A percentile compares a stretch with the other conserved stretches of the same genome.
These are phyloP conservation scores for Rhynchospora pubera DNA, from an alignment of 176 grass and related monocot species.

Conservation along the genomic window DNA sequence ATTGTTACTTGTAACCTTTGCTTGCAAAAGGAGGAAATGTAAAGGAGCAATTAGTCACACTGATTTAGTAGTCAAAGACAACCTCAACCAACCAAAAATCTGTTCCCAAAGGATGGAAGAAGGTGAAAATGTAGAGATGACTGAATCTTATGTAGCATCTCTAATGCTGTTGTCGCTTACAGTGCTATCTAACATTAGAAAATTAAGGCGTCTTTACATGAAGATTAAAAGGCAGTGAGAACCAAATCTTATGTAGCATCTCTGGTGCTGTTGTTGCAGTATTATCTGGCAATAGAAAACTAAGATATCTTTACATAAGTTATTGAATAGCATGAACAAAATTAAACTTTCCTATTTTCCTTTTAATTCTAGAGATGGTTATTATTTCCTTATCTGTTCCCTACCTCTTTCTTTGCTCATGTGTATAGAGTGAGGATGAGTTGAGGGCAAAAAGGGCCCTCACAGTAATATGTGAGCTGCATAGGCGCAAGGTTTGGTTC, in stretches of 20 bases:
- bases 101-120: not conserved
- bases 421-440: constrained; percentile 71
- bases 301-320: not conserved
- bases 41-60: not conserved
- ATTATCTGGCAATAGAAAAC: not conserved
- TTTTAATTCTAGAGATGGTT: not conserved
- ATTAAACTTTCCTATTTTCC: not conserved
- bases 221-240: not conserved
- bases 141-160: not conserved
- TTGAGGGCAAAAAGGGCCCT: constrained; percentile 80
- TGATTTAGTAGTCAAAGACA: constrained; percentile 3
- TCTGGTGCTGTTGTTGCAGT: not conserved
- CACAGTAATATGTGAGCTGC: constrained; percentile 81
- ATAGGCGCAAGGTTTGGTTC: constrained; percentile 86
- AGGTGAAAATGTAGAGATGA: not conserved
- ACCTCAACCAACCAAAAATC: not conserved
- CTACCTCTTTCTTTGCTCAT: not conserved
- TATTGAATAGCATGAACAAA: not conserved
- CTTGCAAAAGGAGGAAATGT: not conserved
- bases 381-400: not conserved
- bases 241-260: not conserved
- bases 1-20: not conserved
- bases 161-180: not conserved
- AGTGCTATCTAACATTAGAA: not conserved
- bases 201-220: not conserved